These are phyloP conservation scores for Hsuehochloa calcarea DNA, from an alignment of 176 grass and related monocot genomes.

Conservation along the genomic window DNA sequence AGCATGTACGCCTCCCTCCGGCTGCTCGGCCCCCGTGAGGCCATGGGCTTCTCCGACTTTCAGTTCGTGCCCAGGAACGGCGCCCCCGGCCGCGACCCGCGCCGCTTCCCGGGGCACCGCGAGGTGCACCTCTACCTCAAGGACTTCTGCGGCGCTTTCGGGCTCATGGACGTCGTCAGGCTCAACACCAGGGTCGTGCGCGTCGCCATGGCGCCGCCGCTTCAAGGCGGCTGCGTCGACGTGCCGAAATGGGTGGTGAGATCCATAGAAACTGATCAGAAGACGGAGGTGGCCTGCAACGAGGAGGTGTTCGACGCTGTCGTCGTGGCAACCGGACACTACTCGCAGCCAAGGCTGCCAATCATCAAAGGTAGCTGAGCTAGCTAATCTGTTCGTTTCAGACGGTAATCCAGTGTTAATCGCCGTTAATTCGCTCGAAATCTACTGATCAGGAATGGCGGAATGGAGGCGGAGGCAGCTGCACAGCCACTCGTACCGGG, in stretches of 20 bases:
- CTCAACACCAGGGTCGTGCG: conserved; percentile 16
- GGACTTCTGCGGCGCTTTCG: conserved; percentile 22
- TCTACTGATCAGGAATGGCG: neutral
- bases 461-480: too few relatives aligned
- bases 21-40: neutral
- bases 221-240: neutral
- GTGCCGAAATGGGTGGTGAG: conserved; percentile 10
- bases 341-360: conserved; percentile 29
- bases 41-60: conserved; percentile 37
- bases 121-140: conserved; percentile 37
- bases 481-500: conserved; percentile 20
- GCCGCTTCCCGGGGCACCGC: conserved; percentile 30
- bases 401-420: neutral
- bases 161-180: conserved; percentile 8
- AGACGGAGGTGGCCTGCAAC: neutral
- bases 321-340: conserved; percentile 36
- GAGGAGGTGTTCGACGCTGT: conserved; percentile 39
- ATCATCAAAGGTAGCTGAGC: conserved; percentile 2
- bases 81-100: neutral
- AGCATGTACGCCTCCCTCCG: conserved; percentile 38
- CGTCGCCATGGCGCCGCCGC: neutral
- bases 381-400: neutral
- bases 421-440: neutral
- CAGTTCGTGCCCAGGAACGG: conserved; percentile 9
- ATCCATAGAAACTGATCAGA: neutral